Base-by-base conservation (phyloP, 768 basidiomycete species). In the Holtermanniella nyarrowii region DNA sequence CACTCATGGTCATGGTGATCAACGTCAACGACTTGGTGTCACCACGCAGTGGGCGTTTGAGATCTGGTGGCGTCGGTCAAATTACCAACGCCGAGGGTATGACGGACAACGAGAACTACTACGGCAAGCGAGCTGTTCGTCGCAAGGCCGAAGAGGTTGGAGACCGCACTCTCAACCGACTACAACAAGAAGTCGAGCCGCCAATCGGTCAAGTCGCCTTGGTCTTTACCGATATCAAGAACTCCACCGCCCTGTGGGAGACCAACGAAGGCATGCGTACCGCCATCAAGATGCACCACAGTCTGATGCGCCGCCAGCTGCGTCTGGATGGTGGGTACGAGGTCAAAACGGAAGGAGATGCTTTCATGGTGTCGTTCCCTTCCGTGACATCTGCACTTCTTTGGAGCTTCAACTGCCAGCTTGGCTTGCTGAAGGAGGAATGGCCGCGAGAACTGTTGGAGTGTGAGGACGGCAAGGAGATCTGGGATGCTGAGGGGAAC, bases 301-400 rank as follows among this genome's bases (percentile, higher is more conserved):
- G 74, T 46, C 76, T 96, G 21, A 77, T 97, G 43, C 82, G 95
- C 20, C 79, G 91, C 4, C 82, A 85, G 54, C 75, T 96, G 26
- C 81, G 93, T 24, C 77, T 85, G 40, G 91, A 90, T 62, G 90
- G 90, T 24, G 95, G 95, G 0, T 99, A 97, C 70, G 89, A 96
- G 73, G 93, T 97, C 65, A 99, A 99, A 74, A 99, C 95, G 11
- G 95, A 99, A 82, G 95, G 95, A 24, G 95, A 97, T 64, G 83
- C 93, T 0, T 99, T 99, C 76, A 91, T 99, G 86, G 90, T 90
- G 48, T 88, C 93, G 20, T 99, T 99, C 78, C 86, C 88, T 2
- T 86, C 83, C 1, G 80, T 88, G 12, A 76, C 88, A 1, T 78
- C 85, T 0, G 95, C 88, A 0, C 72, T 96, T 16, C 83, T 88